phyloP scores from a whole-genome alignment of 2,329 filamentous ascomycete genomes.

The Hirsutella rhossiliensis region DNA sequence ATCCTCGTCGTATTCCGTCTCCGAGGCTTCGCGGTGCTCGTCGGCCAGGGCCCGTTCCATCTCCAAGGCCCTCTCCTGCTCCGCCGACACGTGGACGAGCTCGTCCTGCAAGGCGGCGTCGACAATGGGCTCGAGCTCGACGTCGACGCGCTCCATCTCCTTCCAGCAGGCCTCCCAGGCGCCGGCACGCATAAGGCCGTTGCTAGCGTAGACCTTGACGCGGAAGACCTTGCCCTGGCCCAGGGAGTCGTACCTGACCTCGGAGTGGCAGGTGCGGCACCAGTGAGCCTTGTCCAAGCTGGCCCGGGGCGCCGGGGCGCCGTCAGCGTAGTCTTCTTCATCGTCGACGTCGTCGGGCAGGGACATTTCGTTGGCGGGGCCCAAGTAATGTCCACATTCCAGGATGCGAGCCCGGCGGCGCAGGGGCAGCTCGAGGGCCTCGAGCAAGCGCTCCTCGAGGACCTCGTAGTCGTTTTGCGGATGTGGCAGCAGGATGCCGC shows the following conservation, averaged over 20 bases:
- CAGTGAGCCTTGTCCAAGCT: conserved; percentile 31
- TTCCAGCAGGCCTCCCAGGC: conserved; percentile 92
- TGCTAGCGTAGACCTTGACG: conserved; percentile 86
- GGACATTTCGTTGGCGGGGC: conserved; percentile 39
- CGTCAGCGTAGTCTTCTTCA: conserved; percentile 28
- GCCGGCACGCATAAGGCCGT: conserved; percentile 82
- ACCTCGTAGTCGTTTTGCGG: conserved; percentile 71
- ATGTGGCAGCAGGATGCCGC: conserved; percentile 65
- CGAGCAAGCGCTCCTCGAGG: conserved; percentile 64
- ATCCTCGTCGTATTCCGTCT: conserved; percentile 17
- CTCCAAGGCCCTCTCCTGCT: conserved; percentile 28
- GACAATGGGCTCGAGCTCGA: conserved; percentile 72
- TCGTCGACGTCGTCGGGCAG: conserved; percentile 32
- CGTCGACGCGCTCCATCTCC: conserved; percentile 97
- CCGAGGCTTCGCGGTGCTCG: conserved; percentile 10
- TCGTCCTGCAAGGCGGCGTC: conserved; percentile 45
- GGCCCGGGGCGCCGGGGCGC: conserved; percentile 12
- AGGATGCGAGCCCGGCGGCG: conserved; percentile 54
- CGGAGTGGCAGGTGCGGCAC: conserved; percentile 42
- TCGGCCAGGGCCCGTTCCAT: conserved; percentile 17
- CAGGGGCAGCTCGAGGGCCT: conserved; percentile 59
- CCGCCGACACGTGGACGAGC: conserved; percentile 41
- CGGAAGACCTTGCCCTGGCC: conserved; percentile 51
- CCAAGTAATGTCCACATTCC: conserved; percentile 66
- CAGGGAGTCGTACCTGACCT: conserved; percentile 42